Evolutionary conservation across 805 yeast genomes (phyloP), one percentile per base, ranked within the genome.

Genomic region (Saccharomycopsis sp.): DNA sequence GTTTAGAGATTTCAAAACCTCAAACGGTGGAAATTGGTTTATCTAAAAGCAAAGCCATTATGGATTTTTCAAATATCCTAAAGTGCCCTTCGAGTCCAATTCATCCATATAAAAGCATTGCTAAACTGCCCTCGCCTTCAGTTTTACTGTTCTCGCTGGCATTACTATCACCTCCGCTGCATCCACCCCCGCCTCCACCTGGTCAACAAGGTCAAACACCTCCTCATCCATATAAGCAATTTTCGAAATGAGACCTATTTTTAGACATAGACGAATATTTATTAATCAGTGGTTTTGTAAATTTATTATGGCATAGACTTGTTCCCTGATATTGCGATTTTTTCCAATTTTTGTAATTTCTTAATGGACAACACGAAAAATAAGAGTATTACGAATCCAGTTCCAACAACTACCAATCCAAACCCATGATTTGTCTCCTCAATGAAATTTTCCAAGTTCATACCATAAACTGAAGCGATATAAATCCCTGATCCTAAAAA

Each of bases 391-490:
- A 78, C 7, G 4, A 49, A 4, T 4, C 38, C 28, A 7, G 47
- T 49, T 4, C 75, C 44, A 0, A 60, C 58, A 1, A 81, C 68
- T 4, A 83, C 80, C 1, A 69, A 64, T 0, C 72, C 77, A 60
- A 85, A 85, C 0, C 93, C 93, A 33, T 63, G 56, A 28, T 65
- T 56, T 1, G 84, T 75, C 3, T 81, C 85, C 59, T 85, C 94
- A 4, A 84, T 76, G 56, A 79, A 84, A 55, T 85, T 85, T 51
- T 81, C 81, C 55, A 85, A 64, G 56, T 85, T 85, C 94, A 85
- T 85, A 27, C 95, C 96, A 56, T 85, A 89, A 54, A 88, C 80
- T 5, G 95, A 95, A 2, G 96, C 95, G 1, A 86, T 55, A 17
- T 85, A 65, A 1, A 95, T 82, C 1, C 95, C 95, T 19, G 85